Percentiles rank a stretch among this genome's conserved stretches.
Evolutionary conservation across 2,329 filamentous ascomycete genomes (phyloP).

Genomic region (Xylaria sp.): DNA sequence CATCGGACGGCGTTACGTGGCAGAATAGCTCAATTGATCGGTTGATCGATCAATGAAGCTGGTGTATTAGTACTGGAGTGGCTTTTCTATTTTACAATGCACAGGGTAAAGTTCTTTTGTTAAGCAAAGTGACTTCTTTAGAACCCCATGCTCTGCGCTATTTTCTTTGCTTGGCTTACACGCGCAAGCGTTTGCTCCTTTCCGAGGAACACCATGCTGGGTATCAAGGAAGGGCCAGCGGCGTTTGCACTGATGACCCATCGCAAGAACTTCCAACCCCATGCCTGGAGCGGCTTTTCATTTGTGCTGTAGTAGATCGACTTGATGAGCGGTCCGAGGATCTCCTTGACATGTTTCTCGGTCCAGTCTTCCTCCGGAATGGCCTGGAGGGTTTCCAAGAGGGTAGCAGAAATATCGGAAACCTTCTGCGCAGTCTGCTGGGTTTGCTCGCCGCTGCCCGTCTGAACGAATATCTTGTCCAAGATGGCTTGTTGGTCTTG

Average conservation of each 20-base stretch:
- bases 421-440: conserved; percentile 6
- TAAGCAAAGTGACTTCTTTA: not conserved
- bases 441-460: conserved; percentile 1
- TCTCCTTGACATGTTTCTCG: conserved; percentile 15
- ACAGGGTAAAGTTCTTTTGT: not conserved
- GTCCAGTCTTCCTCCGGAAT: conserved; percentile 23
- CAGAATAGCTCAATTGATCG: conserved; percentile 1
- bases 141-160: conserved; percentile 13
- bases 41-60: conserved; percentile 10
- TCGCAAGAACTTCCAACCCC: conserved; percentile 29
- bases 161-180: conserved; percentile 18
- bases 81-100: conserved; percentile 6
- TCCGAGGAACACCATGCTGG: conserved; percentile 27
- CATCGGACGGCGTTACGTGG: conserved; percentile 31
- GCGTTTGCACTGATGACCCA: conserved; percentile 26
- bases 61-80: conserved; percentile 21
- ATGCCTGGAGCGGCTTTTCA: conserved; percentile 9
- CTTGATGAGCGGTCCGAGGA: conserved; percentile 21
- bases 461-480: conserved; percentile 5
- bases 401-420: conserved; percentile 15
- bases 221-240: conserved; percentile 24
- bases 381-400: conserved; percentile 15
- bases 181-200: conserved; percentile 26
- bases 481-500: conserved; percentile 1
- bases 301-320: conserved; percentile 15